A percentile compares a stretch with the other conserved stretches of the same genome.
These are phyloP conservation scores for Coemansia sp. DNA, from an alignment of 192 early-diverging fungal species.

Conservation along the genomic window DNA sequence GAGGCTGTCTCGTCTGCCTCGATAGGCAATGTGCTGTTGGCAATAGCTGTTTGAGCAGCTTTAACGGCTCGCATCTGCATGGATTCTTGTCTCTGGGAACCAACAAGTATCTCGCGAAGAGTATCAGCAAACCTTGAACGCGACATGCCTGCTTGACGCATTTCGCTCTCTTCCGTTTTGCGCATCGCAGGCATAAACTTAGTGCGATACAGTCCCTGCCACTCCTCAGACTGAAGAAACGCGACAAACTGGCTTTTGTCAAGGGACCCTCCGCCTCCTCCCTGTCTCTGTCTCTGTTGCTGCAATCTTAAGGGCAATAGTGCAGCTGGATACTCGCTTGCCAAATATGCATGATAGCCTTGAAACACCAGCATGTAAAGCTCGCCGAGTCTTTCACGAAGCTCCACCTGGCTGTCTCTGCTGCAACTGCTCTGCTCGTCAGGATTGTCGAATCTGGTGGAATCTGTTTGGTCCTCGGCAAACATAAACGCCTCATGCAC, in stretches of 20 bases:
- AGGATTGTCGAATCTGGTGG: not conserved
- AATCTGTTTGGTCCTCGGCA: slow-evolving; percentile 29
- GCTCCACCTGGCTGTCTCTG: not conserved
- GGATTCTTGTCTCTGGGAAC: slow-evolving; percentile 18
- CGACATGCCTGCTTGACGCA: slow-evolving; percentile 20
- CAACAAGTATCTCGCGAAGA: slow-evolving; percentile 22
- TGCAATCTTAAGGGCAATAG: not conserved
- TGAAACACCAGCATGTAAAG: slow-evolving; percentile 40
- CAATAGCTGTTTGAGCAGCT: slow-evolving; percentile 27
- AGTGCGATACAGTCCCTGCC: slow-evolving; percentile 37
- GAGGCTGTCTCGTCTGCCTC: slow-evolving; percentile 29
- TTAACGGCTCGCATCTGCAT: slow-evolving; percentile 26
- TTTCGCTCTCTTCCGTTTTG: slow-evolving; percentile 35
- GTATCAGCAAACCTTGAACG: slow-evolving; percentile 24
- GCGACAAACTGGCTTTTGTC: slow-evolving; percentile 16
- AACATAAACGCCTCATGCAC: slow-evolving; percentile 49
- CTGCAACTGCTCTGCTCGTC: not conserved
- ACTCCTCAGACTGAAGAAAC: slow-evolving; percentile 19
- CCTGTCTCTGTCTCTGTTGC: not conserved
- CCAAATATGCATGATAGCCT: slow-evolving; percentile 15
- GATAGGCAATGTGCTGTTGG: slow-evolving; percentile 27
- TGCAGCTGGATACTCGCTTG: not conserved
- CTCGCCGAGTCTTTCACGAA: slow-evolving; percentile 18
- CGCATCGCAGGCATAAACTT: slow-evolving; percentile 47
- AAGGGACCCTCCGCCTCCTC: not conserved